phyloP scores from a whole-genome alignment of 352 stramenopile species.

The Peronospora destructor region DNA sequence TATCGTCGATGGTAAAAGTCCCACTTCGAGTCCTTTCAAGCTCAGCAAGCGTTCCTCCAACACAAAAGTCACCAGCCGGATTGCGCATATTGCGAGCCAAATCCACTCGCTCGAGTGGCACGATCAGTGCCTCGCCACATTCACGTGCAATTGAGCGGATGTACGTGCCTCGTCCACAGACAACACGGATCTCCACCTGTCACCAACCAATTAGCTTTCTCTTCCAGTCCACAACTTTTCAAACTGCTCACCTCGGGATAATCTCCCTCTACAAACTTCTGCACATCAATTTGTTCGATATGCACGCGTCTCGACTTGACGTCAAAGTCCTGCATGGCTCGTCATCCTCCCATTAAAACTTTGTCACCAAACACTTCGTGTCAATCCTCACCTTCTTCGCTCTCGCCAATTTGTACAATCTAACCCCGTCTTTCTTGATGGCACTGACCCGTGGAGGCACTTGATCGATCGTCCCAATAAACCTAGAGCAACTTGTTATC shows the following conservation, averaged over 20 bases:
- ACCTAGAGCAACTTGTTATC: conserved; percentile 34
- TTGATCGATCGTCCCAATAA: conserved; percentile 71
- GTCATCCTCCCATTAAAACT: conserved; percentile 5
- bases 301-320: conserved; percentile 52
- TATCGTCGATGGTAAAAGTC: conserved; percentile 44
- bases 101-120: conserved; percentile 27
- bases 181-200: conserved; percentile 42
- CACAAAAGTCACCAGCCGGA: conserved; percentile 31
- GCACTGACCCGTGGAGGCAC: conserved; percentile 72
- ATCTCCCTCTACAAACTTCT: conserved; percentile 37
- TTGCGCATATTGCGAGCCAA: conserved; percentile 26
- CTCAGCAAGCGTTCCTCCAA: conserved; percentile 55
- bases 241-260: conserved; percentile 50
- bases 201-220: conserved; percentile 5
- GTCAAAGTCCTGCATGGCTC: conserved; percentile 37
- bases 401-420: conserved; percentile 71
- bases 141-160: conserved; percentile 84
- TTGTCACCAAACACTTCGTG: not conserved
- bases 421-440: conserved; percentile 68
- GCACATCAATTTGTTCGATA: conserved; percentile 56
- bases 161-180: conserved; percentile 74
- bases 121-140: conserved; percentile 57
- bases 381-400: conserved; percentile 36
- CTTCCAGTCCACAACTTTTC: not conserved
- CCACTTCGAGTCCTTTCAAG: conserved; percentile 62